Conservation (phyloP, 1,284 basidiomycete genomes). For the Cutaneotrichosporon sp. region DNA sequence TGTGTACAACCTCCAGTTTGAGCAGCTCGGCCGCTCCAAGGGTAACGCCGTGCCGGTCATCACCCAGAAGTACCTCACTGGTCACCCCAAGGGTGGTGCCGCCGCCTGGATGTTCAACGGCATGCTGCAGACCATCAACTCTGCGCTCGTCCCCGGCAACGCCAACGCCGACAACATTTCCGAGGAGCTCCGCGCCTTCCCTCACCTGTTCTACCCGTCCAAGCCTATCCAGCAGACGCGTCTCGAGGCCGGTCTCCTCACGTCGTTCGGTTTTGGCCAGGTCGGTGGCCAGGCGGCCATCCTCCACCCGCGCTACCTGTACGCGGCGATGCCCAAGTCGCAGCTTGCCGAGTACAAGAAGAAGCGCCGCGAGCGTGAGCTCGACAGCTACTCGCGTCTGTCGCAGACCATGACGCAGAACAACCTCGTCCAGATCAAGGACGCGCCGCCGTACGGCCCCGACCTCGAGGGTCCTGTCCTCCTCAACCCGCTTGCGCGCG, state of each 20-base stretch:
- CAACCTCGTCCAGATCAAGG: slow-evolving; percentile 92
- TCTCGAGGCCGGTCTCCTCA: slow-evolving; percentile 84
- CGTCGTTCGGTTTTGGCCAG: slow-evolving; percentile 99
- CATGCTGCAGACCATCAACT: slow-evolving; percentile 76
- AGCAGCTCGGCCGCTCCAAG: slow-evolving; percentile 74
- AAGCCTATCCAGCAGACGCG: slow-evolving; percentile 90
- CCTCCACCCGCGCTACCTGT: slow-evolving; percentile 85
- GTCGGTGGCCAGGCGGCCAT: slow-evolving; percentile 88
- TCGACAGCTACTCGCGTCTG: slow-evolving; percentile 84
- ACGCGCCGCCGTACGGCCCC: slow-evolving; percentile 79
- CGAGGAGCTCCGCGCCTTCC: slow-evolving; percentile 81
- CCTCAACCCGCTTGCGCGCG: slow-evolving; percentile 87
- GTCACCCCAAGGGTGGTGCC: slow-evolving; percentile 93
- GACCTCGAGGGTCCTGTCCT: slow-evolving; percentile 85
- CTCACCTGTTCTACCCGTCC: slow-evolving; percentile 93
- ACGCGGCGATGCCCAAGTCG: slow-evolving; percentile 70
- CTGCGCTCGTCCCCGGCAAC: slow-evolving; percentile 92
- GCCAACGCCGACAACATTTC: slow-evolving; percentile 95
- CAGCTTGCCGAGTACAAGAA: slow-evolving; percentile 69
- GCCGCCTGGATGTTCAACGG: slow-evolving; percentile 98
- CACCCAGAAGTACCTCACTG: slow-evolving; percentile 93
- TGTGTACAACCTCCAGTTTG: slow-evolving; percentile 93
- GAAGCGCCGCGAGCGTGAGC: slow-evolving; percentile 64
- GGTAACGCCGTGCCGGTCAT: slow-evolving; percentile 96
- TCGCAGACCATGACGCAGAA: slow-evolving; percentile 91